phyloP scores from a whole-genome alignment of 2,329 filamentous ascomycete species.

The Botrytis elliptica region DNA sequence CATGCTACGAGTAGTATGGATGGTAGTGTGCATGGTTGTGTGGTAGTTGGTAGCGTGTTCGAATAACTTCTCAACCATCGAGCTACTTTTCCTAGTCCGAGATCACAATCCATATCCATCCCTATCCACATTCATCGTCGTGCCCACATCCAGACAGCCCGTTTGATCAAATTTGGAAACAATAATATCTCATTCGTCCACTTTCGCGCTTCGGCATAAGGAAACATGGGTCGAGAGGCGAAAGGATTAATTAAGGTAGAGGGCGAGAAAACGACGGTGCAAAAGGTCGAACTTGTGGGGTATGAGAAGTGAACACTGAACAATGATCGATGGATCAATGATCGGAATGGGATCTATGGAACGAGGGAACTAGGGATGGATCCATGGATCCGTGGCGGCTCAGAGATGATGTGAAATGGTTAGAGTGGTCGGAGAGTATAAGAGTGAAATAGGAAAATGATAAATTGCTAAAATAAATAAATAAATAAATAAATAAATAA shows the following conservation, averaged over 20 bases:
- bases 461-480: too few relatives aligned
- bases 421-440: neutral
- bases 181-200: neutral
- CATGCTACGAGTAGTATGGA: neutral
- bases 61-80: neutral
- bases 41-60: neutral
- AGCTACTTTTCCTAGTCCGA: neutral
- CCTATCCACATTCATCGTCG: neutral
- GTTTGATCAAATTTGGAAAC: neutral
- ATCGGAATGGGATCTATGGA: neutral
- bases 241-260: neutral
- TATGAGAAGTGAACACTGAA: conserved; percentile 21
- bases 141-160: neutral
- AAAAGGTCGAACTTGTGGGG: conserved; percentile 32
- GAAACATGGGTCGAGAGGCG: neutral
- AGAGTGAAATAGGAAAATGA: too few relatives aligned
- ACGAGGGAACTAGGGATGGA: neutral
- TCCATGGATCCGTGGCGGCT: conserved; percentile 5
- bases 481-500: too few relatives aligned
- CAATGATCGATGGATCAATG: neutral
- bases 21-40: too few relatives aligned
- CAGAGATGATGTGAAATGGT: conserved; percentile 4
- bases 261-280: neutral
- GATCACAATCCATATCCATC: neutral
- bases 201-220: conserved; percentile 12